Evolutionary conservation across 768 basidiomycete genomes (phyloP).

Genomic region (Scleroderma bovista): DNA sequence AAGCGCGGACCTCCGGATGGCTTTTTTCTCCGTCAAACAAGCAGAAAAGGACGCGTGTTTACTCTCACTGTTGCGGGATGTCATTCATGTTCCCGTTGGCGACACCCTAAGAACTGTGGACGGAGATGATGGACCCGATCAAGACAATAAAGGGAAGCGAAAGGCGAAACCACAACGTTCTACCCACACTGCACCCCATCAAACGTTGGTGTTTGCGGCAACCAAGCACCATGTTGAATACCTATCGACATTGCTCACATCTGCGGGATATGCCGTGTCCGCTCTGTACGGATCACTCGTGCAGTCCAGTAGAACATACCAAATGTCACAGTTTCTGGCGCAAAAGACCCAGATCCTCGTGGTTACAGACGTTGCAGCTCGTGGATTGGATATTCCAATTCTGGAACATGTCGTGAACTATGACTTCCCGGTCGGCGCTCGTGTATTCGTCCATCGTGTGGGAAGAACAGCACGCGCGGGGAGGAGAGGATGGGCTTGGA

Average conservation of each 20-base stretch:
- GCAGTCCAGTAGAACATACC: conserved; percentile 80
- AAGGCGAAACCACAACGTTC: conserved; percentile 44
- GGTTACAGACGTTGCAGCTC: conserved; percentile 96
- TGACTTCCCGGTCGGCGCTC: conserved; percentile 91
- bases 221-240: conserved; percentile 99
- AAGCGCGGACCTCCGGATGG: conserved; percentile 87
- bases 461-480: conserved; percentile 96
- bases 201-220: conserved; percentile 91
- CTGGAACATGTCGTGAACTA: conserved; percentile 97
- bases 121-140: conserved; percentile 15
- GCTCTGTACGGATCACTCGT: conserved; percentile 96
- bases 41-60: conserved; percentile 93
- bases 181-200: conserved; percentile 67
- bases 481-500: conserved; percentile 94
- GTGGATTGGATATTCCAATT: conserved; percentile 96
- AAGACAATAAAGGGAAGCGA: conserved; percentile 43
- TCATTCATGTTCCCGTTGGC: conserved; percentile 74
- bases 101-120: conserved; percentile 22
- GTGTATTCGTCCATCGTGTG: conserved; percentile 94
- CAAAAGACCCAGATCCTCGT: conserved; percentile 80
- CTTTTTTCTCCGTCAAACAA: conserved; percentile 89
- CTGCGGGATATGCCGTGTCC: conserved; percentile 84
- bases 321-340: conserved; percentile 87
- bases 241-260: conserved; percentile 66
- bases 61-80: conserved; percentile 76